Percentiles rank a stretch among this genome's conserved stretches.
phyloP scores from a whole-genome alignment of 2,329 filamentous ascomycete genomes.

The Fusarium nanum region DNA sequence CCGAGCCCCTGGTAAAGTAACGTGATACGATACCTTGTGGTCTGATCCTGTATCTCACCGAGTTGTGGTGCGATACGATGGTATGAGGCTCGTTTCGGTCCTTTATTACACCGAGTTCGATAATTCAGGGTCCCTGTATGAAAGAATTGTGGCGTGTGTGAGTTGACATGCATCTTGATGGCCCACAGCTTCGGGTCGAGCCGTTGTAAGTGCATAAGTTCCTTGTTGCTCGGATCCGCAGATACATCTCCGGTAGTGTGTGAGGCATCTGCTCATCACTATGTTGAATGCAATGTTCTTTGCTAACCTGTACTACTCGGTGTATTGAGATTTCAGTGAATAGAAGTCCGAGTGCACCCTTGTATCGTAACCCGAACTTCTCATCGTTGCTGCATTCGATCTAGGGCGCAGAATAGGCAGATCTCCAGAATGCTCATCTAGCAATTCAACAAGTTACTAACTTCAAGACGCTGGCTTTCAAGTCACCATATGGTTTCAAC shows the following conservation, averaged over 20 bases:
- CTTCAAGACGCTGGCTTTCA: neutral
- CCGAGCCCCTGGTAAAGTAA: neutral
- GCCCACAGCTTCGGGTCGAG: slow-evolving; percentile 6
- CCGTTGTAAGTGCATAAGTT: neutral
- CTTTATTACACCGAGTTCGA: neutral
- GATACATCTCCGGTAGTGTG: neutral
- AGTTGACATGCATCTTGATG: neutral
- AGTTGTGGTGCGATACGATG: slow-evolving; percentile 8
- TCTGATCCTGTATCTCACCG: slow-evolving; percentile 13
- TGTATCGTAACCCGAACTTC: neutral
- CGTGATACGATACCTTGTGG: slow-evolving; percentile 12
- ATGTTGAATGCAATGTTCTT: too few species aligned
- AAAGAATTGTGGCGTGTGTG: neutral
- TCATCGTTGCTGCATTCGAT: slow-evolving; percentile 12
- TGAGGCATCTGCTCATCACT: neutral
- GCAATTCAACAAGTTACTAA: too few species aligned
- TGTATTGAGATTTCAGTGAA: neutral
- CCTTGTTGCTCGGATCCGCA: neutral
- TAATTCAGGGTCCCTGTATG: neutral
- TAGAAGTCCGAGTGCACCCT: neutral
- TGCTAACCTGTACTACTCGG: too few species aligned
- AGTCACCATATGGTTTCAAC: too few species aligned
- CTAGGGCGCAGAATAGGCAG: neutral
- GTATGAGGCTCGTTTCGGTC: neutral
- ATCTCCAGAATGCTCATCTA: neutral